Base-by-base conservation (phyloP, 495 filamentous ascomycete species). In the Durotheca rogersii region DNA sequence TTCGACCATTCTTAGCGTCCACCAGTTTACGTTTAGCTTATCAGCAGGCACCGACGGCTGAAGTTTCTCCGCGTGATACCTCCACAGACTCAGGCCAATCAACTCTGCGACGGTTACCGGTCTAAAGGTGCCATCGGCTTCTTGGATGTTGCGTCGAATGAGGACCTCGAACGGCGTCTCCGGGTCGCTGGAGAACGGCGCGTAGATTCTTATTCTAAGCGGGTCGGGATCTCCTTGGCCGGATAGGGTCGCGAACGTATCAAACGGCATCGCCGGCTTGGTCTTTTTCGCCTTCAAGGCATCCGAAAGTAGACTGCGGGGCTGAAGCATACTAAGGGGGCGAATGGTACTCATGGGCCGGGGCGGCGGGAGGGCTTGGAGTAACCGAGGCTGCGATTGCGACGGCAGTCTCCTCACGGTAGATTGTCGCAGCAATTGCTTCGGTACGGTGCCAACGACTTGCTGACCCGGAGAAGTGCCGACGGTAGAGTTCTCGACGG, bases 1-100 rank as follows among this genome's bases (percentile, higher is more conserved):
- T 56, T 99, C 93, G 6, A 96, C 88, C 88, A 99, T 95, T 20
- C 90, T 79, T 11, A 99, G 70, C 7, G 84, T 86, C 92, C 93
- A 99, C 61, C 83, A 81, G 59, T 97, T 97, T 38, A 96, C 86
- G 47, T 89, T 92, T 21, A 86, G 68, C 60, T 89, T 87, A 20
- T 81, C 77, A 12, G 73, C 71, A 1, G 81, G 75, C 9, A 97
- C 75, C 1, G 79, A 44, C 10, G 93, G 94, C 51, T 88, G 80
- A 17, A 84, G 73, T 25, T 84, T 81, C 59, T 96, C 90, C 47
- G 95, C 86, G 37, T 81, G 77, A 61, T 96, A 97, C 53, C 86
- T 76, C 83, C 87, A 97, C 1, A 98, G 71, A 32, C 85, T 85
- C 41, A 95, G 74, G 2, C 93, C 93, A 61, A 98, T 96, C 0